Base-by-base conservation (phyloP, 768 basidiomycete genomes). In the Mycena floridula region DNA sequence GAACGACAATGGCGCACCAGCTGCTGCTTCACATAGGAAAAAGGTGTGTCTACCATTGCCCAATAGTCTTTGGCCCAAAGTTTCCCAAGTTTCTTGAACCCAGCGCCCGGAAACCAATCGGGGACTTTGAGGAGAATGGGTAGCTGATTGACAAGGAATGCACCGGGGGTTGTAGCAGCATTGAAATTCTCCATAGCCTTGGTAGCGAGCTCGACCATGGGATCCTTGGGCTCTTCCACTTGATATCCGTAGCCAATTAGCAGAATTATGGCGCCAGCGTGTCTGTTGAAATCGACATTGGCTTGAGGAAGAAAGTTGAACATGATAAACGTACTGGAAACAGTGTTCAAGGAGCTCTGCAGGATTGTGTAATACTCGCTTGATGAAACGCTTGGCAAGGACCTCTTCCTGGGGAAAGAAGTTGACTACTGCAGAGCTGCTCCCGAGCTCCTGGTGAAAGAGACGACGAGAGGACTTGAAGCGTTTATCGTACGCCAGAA, bases 381-480 rank as follows among this genome's bases (percentile, higher is more conserved):
- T 49, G 26, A 73, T 55, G 60, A 72, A 72, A 11, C 52, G 52
- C 7, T 53, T 61, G 0, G 66, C 63, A 36, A 68, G 66, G 1
- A 44, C 35, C 42, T 67, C 61, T 38, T 70, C 57, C 28, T 60
- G 45, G 1, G 50, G 36, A 22, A 59, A 54, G 49, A 58, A 68
- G 9, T 50, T 45, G 4, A 53, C 54, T 51, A 70, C 53, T 16
- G 56, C 45, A 3, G 56, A 54, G 1, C 63, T 63, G 35, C 54
- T 64, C 2, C 66, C 70, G 20, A 72, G 59, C 25, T 67, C 59
- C 6, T 60, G 58, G 7, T 61, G 60, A 50, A 68, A 56, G 11
- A 63, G 56, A 40, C 61, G 62, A 47, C 69, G 69, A 42, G 62
- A 62, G 47, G 62, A 60, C 13, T 66, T 61, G 40, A 68, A 54